Conservation (phyloP, 192 early-diverging fungal genomes). For the Coemansia sp. region DNA sequence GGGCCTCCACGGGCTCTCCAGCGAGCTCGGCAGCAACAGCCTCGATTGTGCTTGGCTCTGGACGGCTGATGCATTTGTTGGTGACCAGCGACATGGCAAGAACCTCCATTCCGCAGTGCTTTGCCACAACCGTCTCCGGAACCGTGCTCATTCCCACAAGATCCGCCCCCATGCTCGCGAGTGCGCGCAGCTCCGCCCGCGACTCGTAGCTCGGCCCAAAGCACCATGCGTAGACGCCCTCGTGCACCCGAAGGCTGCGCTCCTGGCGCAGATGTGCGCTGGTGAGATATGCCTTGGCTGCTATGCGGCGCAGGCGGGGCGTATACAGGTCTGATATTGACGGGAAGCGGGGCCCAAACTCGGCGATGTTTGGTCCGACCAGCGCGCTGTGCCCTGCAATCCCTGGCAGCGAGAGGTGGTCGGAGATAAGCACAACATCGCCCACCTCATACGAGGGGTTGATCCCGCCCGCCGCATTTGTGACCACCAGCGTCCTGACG, state of each 20-base stretch:
- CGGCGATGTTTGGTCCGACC: constrained; percentile 78
- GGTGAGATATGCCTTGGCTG: constrained; percentile 41
- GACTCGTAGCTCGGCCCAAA: constrained; percentile 89
- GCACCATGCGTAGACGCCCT: constrained; percentile 85
- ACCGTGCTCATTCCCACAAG: constrained; percentile 93
- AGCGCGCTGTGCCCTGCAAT: constrained; percentile 78
- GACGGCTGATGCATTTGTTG: constrained; percentile 62
- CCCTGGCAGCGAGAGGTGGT: constrained; percentile 79
- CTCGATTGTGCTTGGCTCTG: constrained; percentile 40
- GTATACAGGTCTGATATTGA: constrained; percentile 85
- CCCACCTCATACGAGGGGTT: constrained; percentile 79
- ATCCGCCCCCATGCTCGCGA: constrained; percentile 74
- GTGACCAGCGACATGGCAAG: constrained; percentile 84
- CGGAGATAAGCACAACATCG: constrained; percentile 78
- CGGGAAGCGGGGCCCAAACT: constrained; percentile 89
- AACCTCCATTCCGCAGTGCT: constrained; percentile 83
- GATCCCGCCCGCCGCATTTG: constrained; percentile 88
- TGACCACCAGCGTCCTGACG: constrained; percentile 73
- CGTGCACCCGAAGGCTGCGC: constrained; percentile 59
- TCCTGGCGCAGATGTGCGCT: constrained; percentile 40
- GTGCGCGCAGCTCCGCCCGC: constrained; percentile 77
- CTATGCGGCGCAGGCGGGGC: constrained; percentile 69
- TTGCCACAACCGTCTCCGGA: constrained; percentile 83
- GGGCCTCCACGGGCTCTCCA: constrained; percentile 17
- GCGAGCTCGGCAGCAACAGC: constrained; percentile 38